phyloP scores from a whole-genome alignment of 352 stramenopile genomes.

The Pythium biforme region DNA sequence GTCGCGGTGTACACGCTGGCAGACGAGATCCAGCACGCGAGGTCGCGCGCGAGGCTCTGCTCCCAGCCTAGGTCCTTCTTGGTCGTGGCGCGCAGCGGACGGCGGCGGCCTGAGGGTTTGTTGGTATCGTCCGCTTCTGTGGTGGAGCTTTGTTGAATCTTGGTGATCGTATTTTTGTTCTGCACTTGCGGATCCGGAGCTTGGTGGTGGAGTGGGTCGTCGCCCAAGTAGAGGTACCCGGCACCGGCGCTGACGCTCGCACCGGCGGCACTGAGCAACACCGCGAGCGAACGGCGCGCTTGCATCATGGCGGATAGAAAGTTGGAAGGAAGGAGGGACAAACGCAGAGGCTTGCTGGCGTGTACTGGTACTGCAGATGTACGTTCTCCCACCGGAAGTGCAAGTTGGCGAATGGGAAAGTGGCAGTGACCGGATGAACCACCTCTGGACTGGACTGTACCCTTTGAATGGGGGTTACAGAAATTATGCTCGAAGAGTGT shows the following conservation, averaged over 20 bases:
- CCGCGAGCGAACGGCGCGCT: slow-evolving; percentile 51
- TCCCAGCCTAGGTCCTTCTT: slow-evolving; percentile 63
- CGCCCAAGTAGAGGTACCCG: slow-evolving; percentile 47
- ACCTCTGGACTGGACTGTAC: background rate
- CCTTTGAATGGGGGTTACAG: slow-evolving; percentile 2
- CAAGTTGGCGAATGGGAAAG: slow-evolving; percentile 19
- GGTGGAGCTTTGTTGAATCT: slow-evolving; percentile 16
- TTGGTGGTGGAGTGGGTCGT: slow-evolving; percentile 29
- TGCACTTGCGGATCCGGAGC: background rate
- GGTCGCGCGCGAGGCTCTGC: slow-evolving; percentile 63
- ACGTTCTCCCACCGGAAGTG: background rate
- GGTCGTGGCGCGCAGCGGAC: slow-evolving; percentile 37
- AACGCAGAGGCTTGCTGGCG: background rate
- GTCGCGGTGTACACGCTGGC: slow-evolving; percentile 56
- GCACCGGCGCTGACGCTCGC: slow-evolving; percentile 51
- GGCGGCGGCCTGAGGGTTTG: no score
- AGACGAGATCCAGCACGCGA: slow-evolving; percentile 66
- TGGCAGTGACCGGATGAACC: background rate
- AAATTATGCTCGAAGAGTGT: slow-evolving; percentile 8
- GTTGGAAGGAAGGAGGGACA: background rate
- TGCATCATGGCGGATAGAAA: slow-evolving; percentile 32
- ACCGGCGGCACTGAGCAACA: slow-evolving; percentile 48
- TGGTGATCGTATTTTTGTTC: slow-evolving; percentile 14
- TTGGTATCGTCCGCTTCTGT: no score
- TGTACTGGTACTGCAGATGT: background rate